These are phyloP conservation scores for Cyclotella baltica DNA, from an alignment of 108 stramenopile genomes.

Conservation along the genomic window DNA sequence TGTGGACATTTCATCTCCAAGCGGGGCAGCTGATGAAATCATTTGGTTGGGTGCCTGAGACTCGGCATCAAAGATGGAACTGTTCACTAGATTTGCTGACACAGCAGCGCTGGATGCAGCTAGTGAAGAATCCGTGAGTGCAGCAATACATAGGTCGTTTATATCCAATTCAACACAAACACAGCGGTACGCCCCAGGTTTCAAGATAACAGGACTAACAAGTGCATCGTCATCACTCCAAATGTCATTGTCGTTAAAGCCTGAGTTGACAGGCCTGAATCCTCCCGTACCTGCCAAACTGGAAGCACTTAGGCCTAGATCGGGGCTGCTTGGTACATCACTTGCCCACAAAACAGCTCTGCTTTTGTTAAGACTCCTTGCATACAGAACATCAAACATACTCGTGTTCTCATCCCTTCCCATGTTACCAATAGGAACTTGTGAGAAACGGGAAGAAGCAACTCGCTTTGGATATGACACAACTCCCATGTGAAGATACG, in stretches of 20 bases:
- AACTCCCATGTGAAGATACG: constrained; percentile 82
- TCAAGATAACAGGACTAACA: constrained; percentile 78
- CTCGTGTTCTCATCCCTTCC: constrained; percentile 77
- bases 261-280: constrained; percentile 25
- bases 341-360: constrained; percentile 96
- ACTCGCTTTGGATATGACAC: constrained; percentile 89
- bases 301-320: constrained; percentile 80
- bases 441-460: constrained; percentile 81
- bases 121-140: constrained; percentile 70
- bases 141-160: constrained; percentile 92
- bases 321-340: constrained; percentile 76
- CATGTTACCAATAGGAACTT: constrained; percentile 94
- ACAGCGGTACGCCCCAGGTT: constrained; percentile 90
- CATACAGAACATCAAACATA: constrained; percentile 86
- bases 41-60: constrained; percentile 33
- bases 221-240: constrained; percentile 88
- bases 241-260: constrained; percentile 60
- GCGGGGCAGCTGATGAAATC: constrained; percentile 57
- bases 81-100: constrained; percentile 42
- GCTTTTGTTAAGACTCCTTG: constrained; percentile 78
- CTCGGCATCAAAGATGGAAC: constrained; percentile 44
- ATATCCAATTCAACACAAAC: constrained; percentile 96
- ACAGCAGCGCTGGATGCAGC: constrained; percentile 40
- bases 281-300: constrained; percentile 58
- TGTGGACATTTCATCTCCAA: constrained; percentile 91